phyloP scores from a whole-genome alignment of 768 basidiomycete species.

The Mycena chlorophos region DNA sequence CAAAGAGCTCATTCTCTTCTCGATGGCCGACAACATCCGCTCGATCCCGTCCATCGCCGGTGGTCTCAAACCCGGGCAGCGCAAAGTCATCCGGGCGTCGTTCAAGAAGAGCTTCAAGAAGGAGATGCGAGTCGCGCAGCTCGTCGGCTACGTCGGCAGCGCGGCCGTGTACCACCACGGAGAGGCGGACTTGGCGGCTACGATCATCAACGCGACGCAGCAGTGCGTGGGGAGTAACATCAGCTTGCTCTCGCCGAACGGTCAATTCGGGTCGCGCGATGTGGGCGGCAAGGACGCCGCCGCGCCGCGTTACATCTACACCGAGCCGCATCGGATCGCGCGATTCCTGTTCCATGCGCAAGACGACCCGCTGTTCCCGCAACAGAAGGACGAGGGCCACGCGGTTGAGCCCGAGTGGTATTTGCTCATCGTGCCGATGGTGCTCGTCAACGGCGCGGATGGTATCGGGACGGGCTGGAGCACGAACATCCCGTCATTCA shows the following conservation, averaged over 20 bases:
- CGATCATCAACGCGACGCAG: slow-evolving; percentile 93
- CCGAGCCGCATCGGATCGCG: slow-evolving; percentile 71
- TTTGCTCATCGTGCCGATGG: slow-evolving; percentile 83
- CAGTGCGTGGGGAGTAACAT: slow-evolving; percentile 92
- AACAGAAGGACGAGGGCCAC: slow-evolving; percentile 82
- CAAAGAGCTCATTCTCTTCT: slow-evolving; percentile 95
- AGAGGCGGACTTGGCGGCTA: slow-evolving; percentile 80
- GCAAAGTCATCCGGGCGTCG: slow-evolving; percentile 94
- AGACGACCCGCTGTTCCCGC: slow-evolving; percentile 84
- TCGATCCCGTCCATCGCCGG: slow-evolving; percentile 95
- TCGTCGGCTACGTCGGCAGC: slow-evolving; percentile 93
- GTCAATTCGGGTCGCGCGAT: slow-evolving; percentile 95
- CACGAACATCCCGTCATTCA: slow-evolving; percentile 88
- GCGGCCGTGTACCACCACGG: slow-evolving; percentile 97
- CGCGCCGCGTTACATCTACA: slow-evolving; percentile 94
- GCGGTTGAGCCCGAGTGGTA: slow-evolving; percentile 94
- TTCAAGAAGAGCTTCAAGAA: slow-evolving; percentile 93
- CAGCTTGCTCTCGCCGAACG: slow-evolving; percentile 82
- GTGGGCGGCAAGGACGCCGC: slow-evolving; percentile 96
- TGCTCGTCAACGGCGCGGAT: slow-evolving; percentile 92
- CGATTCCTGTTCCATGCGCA: slow-evolving; percentile 75
- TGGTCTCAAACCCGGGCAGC: slow-evolving; percentile 95
- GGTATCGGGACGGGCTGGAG: slow-evolving; percentile 99
- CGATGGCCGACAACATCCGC: slow-evolving; percentile 98
- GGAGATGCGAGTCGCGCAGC: slow-evolving; percentile 90